A percentile compares a stretch with the other conserved stretches of the same genome.
Conservation (phyloP, 331 rosid genomes). For the Stylosanthes scabra region DNA sequence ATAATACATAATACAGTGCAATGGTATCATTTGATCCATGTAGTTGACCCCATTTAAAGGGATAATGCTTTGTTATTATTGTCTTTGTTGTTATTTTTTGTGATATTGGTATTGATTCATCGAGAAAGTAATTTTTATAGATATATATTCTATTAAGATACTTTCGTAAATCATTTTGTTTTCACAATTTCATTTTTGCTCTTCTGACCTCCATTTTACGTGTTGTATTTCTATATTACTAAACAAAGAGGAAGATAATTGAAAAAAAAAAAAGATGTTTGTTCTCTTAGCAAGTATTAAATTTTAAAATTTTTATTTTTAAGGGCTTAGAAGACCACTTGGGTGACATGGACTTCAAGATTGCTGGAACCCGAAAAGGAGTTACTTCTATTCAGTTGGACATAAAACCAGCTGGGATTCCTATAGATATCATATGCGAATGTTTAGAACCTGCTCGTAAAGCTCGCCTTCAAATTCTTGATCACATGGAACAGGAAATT, state of each 20-base stretch:
- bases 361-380: constrained; percentile 89
- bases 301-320: constrained; percentile 16
- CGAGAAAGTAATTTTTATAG: constrained; percentile 28
- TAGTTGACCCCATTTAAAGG: too few relatives aligned
- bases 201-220: neutral
- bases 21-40: too few relatives aligned
- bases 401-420: constrained; percentile 98
- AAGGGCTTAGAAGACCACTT: constrained; percentile 99
- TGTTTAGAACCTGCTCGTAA: constrained; percentile 81
- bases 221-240: constrained; percentile 19
- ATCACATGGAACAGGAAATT: constrained; percentile 85
- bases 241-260: constrained; percentile 19
- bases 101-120: neutral
- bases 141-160: neutral
- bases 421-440: constrained; percentile 88
- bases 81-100: neutral
- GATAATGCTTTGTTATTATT: neutral
- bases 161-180: constrained; percentile 9
- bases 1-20: too few relatives aligned
- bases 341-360: constrained; percentile 98
- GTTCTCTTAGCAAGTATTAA: constrained; percentile 25
- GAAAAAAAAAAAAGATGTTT: constrained; percentile 3
- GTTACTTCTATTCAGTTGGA: constrained; percentile 94
- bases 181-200: constrained; percentile 17
- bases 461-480: constrained; percentile 92